Base-by-base conservation (phyloP, 192 early-diverging fungal species). In the Phycomyces blakesleeanus region DNA sequence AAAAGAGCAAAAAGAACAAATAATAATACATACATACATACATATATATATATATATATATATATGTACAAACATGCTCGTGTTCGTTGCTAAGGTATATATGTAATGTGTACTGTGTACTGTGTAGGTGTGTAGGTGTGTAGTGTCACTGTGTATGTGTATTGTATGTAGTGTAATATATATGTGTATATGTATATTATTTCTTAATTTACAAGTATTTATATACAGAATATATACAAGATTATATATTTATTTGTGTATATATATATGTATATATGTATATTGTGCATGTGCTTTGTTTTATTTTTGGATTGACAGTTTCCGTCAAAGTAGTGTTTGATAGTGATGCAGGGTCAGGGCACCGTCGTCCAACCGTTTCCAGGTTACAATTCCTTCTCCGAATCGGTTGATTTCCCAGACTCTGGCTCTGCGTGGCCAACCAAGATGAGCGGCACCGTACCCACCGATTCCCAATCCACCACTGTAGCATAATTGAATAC, bases 401-500 rank as follows among this genome's bases (percentile, higher is more conserved):
- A 58, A 39, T 6, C 60, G 55, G 16, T 37, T 37, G 20, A 79
- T 71, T 27, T 76, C 65, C 61, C 69, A 76, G 11, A 79, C 62
- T 38, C 78, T 68, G 4, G 74, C 67, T 0, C 78, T 64, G 22
- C 78, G 69, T n/a, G 69, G 69, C 56, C 69, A 53, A 20, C 62
- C 52, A 7, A 65, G n/a, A 34, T 64, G 68, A 18, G 42, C 56
- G 18, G 61, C 72, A 27, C 77, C 77, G 42, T 79, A 79, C 4
- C 74, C 63, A 15, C 75, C 72, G 20, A 72, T 70, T 5, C 78
- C 74, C 4, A 73, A 42, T 10, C 78, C 78, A 10, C 78, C 78
- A 24, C 71, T 72, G 37, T 74, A 79, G 55, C 78, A 79, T 39
- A 79, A 63, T n/a, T 73, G 54, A 40, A 79, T 69, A 3, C 72